A percentile compares a stretch with the other conserved stretches of the same genome.
phyloP scores from a whole-genome alignment of 441 rosid genomes.

The Populus hybrid region DNA sequence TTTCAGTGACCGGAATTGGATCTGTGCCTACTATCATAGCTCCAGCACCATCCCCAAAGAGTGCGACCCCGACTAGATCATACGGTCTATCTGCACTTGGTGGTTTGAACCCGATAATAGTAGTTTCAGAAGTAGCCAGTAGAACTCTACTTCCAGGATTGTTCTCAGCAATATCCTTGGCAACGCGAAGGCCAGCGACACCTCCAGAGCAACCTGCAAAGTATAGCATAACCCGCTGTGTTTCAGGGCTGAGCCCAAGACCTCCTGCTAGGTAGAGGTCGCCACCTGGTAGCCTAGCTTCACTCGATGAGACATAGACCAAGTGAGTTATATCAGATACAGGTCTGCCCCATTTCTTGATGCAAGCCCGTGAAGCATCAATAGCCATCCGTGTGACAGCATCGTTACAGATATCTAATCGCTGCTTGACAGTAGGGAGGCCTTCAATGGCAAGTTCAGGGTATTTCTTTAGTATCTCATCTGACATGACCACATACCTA shows the following conservation, averaged over 20 bases:
- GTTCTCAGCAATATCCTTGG: conserved; percentile 93
- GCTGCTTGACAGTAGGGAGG: conserved; percentile 70
- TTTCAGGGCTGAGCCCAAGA: conserved; percentile 71
- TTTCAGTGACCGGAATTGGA: conserved; percentile 49
- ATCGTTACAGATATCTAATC: conserved; percentile 68
- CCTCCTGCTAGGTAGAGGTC: conserved; percentile 80
- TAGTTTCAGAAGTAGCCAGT: conserved; percentile 89
- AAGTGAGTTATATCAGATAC: conserved; percentile 66
- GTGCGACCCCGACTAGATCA: conserved; percentile 92
- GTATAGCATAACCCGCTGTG: conserved; percentile 79
- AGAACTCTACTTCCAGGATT: conserved; percentile 85
- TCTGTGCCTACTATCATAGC: conserved; percentile 81
- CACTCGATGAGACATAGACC: conserved; percentile 26
- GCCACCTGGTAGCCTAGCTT: conserved; percentile 91
- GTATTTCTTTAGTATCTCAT: conserved; percentile 75
- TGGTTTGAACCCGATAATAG: conserved; percentile 90
- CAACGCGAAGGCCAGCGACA: conserved; percentile 87
- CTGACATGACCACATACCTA: conserved; percentile 95
- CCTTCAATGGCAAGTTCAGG: conserved; percentile 92
- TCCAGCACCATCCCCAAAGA: conserved; percentile 94
- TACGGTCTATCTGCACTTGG: conserved; percentile 83
- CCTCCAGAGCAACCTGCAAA: conserved; percentile 95
- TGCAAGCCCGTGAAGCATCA: conserved; percentile 80
- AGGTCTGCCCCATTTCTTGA: conserved; percentile 79
- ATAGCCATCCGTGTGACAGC: conserved; percentile 92